Evolutionary conservation across 1,284 basidiomycete genomes (phyloP).

Genomic region (Ceratobasidium sp.): DNA sequence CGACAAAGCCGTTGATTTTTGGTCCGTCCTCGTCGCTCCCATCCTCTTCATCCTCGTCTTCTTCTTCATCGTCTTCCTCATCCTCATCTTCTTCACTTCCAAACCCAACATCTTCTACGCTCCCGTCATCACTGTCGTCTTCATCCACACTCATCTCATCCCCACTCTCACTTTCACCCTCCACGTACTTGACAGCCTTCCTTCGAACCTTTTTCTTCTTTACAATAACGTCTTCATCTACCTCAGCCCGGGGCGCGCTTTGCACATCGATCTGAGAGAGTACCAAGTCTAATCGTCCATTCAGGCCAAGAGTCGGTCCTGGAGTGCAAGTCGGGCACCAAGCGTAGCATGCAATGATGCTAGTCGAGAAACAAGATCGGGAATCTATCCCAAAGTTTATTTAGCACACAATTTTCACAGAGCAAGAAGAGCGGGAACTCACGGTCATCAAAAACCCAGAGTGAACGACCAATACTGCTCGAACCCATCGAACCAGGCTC

Average conservation of each 20-base stretch:
- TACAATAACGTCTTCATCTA: constrained; percentile 42
- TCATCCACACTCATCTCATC: constrained; percentile 52
- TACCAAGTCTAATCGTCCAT: constrained; percentile 91
- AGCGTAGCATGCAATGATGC: constrained; percentile 85
- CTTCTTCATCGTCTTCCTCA: constrained; percentile 57
- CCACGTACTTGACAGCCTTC: constrained; percentile 63
- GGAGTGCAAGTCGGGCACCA: constrained; percentile 77
- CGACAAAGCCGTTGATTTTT: constrained; percentile 55
- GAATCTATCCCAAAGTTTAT: constrained; percentile 62
- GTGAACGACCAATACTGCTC: constrained; percentile 84
- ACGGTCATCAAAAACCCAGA: constrained; percentile 95
- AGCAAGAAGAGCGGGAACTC: constrained; percentile 47
- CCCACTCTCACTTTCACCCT: constrained; percentile 50
- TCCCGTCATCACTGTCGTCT: constrained; percentile 47
- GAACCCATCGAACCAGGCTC: constrained; percentile 87
- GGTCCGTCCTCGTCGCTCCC: constrained; percentile 60
- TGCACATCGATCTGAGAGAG: constrained; percentile 92
- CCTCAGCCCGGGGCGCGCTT: constrained; percentile 65
- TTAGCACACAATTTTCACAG: not conserved
- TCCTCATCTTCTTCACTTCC: constrained; percentile 64
- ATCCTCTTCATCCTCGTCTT: constrained; percentile 58
- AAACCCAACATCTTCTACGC: constrained; percentile 71
- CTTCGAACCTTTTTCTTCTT: constrained; percentile 44
- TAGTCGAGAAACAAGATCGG: constrained; percentile 82
- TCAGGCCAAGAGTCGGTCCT: constrained; percentile 87